Evolutionary conservation across 176 grass and related monocot species (phyloP), one percentile per base, ranked within the genome.

Genomic region (Zizania latifolia): DNA sequence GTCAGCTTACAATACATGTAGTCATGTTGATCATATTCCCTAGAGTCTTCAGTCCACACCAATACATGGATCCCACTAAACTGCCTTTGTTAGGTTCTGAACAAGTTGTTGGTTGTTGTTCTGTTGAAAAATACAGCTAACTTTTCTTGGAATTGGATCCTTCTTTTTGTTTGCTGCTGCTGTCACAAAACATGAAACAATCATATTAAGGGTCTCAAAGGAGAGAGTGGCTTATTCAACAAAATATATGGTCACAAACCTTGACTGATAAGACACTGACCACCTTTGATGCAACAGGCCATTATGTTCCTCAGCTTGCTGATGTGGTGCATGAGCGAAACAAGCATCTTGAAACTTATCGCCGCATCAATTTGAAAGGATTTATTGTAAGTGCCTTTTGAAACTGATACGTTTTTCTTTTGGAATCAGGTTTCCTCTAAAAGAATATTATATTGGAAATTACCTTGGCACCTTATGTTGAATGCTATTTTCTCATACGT

Each of bases 291-390:
- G 23, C 29, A 78, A 56, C 84, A 97, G 87, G 90, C 32, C 93
- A 97, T 38, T 97, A 97, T 84, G 90, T 93, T 32, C 93, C 93
- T 8, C 90, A 92, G 83, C 75, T 92, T 56, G 82, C 89, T 58
- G 93, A 97, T 70, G 62, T 97, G 43, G 79, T 90, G 26, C 72
- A 88, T 79, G 85, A 97, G 66, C 72, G 72, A 58, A 90, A 93
- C 89, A 90, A 72, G 48, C 75, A 83, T 17, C 53, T 62, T 44
- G 77, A 85, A 50, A 60, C 56, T 17, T 71, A 86, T 35, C 57
- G 75, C 5, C 65, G 35, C 63, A 88, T 90, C 38, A 90, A 93
- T 71, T 33, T 90, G 51, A 93, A 93, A 77, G 93, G 93, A 34
- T 97, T 97, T 76, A 88, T 97, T 64, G 87, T 93, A 71, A 97